phyloP scores from a whole-genome alignment of 345 rosid species.

The Lepidium didymum region DNA sequence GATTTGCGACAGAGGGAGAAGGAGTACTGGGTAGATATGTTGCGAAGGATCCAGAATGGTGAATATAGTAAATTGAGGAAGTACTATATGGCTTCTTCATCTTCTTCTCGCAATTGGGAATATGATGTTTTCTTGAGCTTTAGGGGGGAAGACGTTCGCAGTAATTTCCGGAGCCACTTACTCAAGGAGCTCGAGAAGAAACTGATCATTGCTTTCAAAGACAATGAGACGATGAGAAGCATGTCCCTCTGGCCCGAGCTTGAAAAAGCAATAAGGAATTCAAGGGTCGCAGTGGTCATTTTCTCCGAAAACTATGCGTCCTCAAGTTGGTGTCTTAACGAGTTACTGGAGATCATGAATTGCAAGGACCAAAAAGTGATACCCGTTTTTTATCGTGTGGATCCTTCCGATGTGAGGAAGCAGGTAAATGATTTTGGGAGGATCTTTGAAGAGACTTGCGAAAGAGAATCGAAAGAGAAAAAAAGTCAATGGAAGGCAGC shows the following conservation, averaged over 20 bases:
- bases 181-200: neutral
- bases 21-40: slow-evolving; percentile 9
- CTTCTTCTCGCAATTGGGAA: neutral
- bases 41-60: neutral
- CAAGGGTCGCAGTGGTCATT: neutral
- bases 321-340: too few relatives aligned
- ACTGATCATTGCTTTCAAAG: neutral
- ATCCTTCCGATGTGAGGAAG: too few relatives aligned
- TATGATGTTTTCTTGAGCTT: neutral
- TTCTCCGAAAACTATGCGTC: neutral
- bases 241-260: neutral
- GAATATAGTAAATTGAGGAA: too few relatives aligned
- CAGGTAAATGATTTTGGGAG: neutral
- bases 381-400: too few relatives aligned
- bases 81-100: too few relatives aligned
- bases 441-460: neutral
- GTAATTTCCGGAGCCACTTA: neutral
- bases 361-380: too few relatives aligned
- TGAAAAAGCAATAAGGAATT: neutral
- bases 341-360: too few relatives aligned
- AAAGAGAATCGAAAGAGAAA: neutral
- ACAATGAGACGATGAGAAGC: neutral
- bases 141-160: neutral
- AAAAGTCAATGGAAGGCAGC: neutral
- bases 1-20: neutral